Evolutionary conservation across 306 rosid genomes (phyloP), one percentile per base, ranked within the genome.

Genomic region (Medicago ruthenica): DNA sequence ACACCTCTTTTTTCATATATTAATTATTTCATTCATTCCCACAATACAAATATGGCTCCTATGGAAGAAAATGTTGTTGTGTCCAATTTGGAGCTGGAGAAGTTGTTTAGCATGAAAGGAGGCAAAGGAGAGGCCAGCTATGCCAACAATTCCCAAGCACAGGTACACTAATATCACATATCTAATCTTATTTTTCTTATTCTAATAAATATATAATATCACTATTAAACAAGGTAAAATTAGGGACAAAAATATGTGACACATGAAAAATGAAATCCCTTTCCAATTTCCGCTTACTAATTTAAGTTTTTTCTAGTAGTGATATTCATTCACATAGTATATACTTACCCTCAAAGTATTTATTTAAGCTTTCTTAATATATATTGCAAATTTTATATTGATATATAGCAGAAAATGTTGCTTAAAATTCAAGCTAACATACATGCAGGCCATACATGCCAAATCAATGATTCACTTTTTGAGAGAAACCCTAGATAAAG

Each of bases 141-240:
- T 71, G 99, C 99, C 85, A 92, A 89, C 87, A 96, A 92, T 85
- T 96, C 99, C 70, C 93, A 89, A 88, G 98, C 99, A 60, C 99
- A 85, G 84, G 88, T 81, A 87, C 6, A 17, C 8, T 27, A 3
- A 11, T 4, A 24, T 31, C 3, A 31, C 36, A 31, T 34, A 34
- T 6, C 6, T 34, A 2, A 34, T 21, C 27, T 31, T 57, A 9
- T 34, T 47, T 68, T 44, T 51, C n/a, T 40, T 5, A 7, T 21
- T 45, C 39, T 17, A 21, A 44, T 62, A 62, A 75, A 40, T 55
- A 36, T 21, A 6, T 45, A 45, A 48, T 12, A 48, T 48, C 17
- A 15, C 15, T 14, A 47, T 6, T 48, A 15, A 7, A 15, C 15
- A 13, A 42, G 3, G 14, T 42, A 42, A 9, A 42, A 42, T 42